Conservation (phyloP, 192 early-diverging fungal species). For the Backusella circina region DNA sequence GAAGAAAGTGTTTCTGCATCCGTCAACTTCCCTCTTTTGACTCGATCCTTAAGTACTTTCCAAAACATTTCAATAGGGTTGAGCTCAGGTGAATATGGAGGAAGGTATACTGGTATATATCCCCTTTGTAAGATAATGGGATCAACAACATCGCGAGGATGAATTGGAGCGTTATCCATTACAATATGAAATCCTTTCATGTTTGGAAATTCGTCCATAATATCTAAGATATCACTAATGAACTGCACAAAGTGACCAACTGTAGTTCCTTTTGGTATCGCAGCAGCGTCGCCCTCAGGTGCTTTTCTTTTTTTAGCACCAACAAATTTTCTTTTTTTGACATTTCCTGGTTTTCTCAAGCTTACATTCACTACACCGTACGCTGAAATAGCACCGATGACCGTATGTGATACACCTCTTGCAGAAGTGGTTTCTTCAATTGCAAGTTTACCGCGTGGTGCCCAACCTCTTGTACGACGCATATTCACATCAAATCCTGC, state of each 20-base stretch:
- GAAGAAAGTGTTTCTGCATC: no score
- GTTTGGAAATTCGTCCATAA: background rate
- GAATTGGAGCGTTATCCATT: no score
- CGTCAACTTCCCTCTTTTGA: no score
- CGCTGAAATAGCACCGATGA: background rate
- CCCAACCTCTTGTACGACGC: background rate
- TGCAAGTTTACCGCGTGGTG: background rate
- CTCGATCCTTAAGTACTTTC: no score
- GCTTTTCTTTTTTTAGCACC: background rate
- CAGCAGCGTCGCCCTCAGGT: background rate
- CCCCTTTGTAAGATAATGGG: no score
- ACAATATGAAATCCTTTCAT: constrained; percentile 3
- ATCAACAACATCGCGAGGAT: no score
- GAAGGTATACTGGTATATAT: no score
- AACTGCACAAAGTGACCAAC: background rate
- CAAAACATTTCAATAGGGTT: no score
- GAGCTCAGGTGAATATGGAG: no score
- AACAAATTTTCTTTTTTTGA: background rate
- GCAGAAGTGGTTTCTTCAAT: background rate
- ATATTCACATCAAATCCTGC: background rate
- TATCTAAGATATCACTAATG: background rate
- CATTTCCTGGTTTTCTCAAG: background rate
- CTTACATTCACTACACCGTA: background rate
- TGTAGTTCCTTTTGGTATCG: background rate
- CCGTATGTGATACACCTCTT: background rate